Conservation (phyloP, 139 green algal species). For the Gonium pectorale region DNA sequence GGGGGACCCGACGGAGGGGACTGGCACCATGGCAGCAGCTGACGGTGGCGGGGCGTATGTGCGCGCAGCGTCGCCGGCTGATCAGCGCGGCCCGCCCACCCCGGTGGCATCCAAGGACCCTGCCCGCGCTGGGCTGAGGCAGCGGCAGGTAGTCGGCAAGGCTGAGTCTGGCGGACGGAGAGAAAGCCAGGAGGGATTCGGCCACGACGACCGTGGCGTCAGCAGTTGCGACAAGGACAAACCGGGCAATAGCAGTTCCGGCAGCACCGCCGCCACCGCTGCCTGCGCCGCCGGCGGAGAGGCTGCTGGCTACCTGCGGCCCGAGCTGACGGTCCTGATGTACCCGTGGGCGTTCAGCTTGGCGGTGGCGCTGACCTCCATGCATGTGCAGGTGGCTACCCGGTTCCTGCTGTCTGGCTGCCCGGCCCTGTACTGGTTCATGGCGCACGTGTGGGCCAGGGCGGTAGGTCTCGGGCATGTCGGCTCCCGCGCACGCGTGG, state of each 20-base stretch:
- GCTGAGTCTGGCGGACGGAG: too few species aligned
- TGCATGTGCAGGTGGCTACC: slow-evolving; percentile 90
- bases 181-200: too few species aligned
- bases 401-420: slow-evolving; percentile 82
- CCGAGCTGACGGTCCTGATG: slow-evolving; percentile 68
- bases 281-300: too few species aligned
- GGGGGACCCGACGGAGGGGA: too few species aligned
- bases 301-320: slow-evolving; percentile 39
- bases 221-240: not conserved
- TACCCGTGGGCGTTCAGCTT: slow-evolving; percentile 83
- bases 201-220: not conserved
- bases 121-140: too few species aligned
- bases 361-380: slow-evolving; percentile 67
- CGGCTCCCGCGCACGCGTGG: not conserved
- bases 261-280: not conserved
- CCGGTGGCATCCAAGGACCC: too few species aligned
- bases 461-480: not conserved
- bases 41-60: too few species aligned
- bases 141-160: too few species aligned
- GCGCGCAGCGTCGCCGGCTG: too few species aligned
- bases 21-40: too few species aligned
- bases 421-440: slow-evolving; percentile 83
- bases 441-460: slow-evolving; percentile 65
- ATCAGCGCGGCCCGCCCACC: too few species aligned
- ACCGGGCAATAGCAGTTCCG: not conserved